These are phyloP conservation scores for Boletus reticulatus DNA, from an alignment of 768 basidiomycete genomes.

Conservation along the genomic window DNA sequence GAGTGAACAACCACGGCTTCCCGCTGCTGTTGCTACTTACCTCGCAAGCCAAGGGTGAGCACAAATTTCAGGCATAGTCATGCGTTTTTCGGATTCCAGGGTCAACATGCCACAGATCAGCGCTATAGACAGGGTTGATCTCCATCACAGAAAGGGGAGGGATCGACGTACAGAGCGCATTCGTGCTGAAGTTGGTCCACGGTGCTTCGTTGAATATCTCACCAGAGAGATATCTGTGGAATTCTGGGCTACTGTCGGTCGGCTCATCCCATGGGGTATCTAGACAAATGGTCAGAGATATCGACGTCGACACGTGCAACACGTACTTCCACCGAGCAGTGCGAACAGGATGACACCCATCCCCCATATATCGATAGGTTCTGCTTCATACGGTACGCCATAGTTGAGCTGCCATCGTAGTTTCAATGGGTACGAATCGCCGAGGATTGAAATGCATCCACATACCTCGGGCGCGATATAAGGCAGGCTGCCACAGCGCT, in stretches of 20 bases:
- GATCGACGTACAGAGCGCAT: constrained; percentile 57
- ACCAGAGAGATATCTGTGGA: constrained; percentile 67
- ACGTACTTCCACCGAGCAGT: constrained; percentile 84
- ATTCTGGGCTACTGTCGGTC: constrained; percentile 76
- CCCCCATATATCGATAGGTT: constrained; percentile 96
- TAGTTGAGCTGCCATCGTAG: constrained; percentile 53
- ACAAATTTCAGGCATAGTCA: constrained; percentile 57
- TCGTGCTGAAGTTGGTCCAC: constrained; percentile 65
- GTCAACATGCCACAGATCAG: constrained; percentile 74
- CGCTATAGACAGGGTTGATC: constrained; percentile 42
- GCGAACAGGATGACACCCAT: constrained; percentile 94
- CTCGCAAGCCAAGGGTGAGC: constrained; percentile 74
- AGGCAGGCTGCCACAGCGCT: constrained; percentile 88
- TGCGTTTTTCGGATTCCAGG: constrained; percentile 63
- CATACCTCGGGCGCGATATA: constrained; percentile 93
- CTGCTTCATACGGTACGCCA: constrained; percentile 73
- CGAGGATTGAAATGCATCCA: neutral
- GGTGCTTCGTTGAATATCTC: constrained; percentile 72
- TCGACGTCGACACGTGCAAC: constrained; percentile 23
- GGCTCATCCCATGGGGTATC: constrained; percentile 99
- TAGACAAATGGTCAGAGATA: constrained; percentile 28
- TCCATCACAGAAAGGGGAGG: neutral
- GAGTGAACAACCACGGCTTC: neutral
- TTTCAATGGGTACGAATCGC: neutral
- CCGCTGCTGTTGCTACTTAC: constrained; percentile 35